These are phyloP conservation scores for Monilinia laxa DNA, from an alignment of 2,329 filamentous ascomycete genomes.

Conservation along the genomic window DNA sequence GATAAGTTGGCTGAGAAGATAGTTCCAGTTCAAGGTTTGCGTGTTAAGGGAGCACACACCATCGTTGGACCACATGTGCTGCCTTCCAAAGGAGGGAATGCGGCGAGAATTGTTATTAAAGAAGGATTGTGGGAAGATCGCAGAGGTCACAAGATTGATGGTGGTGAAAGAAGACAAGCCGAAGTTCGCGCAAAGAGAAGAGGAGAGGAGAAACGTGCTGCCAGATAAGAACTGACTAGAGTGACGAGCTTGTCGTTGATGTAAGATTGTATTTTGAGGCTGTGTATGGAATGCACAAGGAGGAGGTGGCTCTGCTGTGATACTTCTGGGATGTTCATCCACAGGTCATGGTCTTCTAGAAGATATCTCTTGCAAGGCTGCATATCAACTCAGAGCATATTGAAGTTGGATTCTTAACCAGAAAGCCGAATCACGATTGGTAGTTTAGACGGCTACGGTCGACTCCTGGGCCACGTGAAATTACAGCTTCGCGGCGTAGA, in stretches of 20 bases:
- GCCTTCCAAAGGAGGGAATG: constrained; percentile 63
- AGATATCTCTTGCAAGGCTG: constrained; percentile 8
- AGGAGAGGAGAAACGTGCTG: constrained; percentile 60
- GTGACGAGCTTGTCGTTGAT: constrained; percentile 27
- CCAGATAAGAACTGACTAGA: constrained; percentile 42
- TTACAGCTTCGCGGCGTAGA: constrained; percentile 19
- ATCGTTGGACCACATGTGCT: constrained; percentile 76
- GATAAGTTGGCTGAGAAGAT: constrained; percentile 43
- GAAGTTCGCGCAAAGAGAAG: constrained; percentile 86
- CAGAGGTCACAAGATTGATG: constrained; percentile 88
- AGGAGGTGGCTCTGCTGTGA: constrained; percentile 21
- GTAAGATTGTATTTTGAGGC: constrained; percentile 36
- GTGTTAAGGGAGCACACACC: constrained; percentile 63
- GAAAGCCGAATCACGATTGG: background rate
- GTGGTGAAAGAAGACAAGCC: constrained; percentile 85
- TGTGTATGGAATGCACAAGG: constrained; percentile 25
- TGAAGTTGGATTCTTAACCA: constrained; percentile 8
- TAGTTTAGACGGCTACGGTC: background rate
- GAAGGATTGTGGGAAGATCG: constrained; percentile 94
- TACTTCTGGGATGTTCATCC: constrained; percentile 19
- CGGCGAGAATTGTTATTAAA: constrained; percentile 66
- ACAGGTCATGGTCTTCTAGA: background rate
- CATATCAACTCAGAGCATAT: constrained; percentile 10
- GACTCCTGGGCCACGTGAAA: constrained; percentile 1
- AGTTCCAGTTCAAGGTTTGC: constrained; percentile 61